phyloP scores from a whole-genome alignment of 2,329 filamentous ascomycete genomes.

The Botryotinia globosa region DNA sequence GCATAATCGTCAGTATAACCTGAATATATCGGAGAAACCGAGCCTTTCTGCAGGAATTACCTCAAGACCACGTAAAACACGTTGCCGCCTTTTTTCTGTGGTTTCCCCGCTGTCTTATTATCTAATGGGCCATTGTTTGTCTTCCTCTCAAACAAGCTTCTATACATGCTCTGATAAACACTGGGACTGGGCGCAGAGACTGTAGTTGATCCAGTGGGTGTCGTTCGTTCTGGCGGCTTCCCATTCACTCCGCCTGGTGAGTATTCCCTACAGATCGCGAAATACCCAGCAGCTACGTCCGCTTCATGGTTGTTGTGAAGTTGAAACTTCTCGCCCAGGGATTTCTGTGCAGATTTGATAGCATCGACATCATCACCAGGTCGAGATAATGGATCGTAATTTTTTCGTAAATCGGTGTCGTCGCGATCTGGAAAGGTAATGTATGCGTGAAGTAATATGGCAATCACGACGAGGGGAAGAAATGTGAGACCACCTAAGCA shows the following conservation, averaged over 20 bases:
- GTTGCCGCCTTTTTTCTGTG: constrained; percentile 66
- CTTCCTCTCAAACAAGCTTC: constrained; percentile 89
- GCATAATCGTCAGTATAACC: constrained; percentile 1
- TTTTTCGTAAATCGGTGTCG: constrained; percentile 40
- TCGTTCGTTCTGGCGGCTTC: constrained; percentile 83
- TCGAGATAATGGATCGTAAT: constrained; percentile 48
- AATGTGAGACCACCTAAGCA: constrained; percentile 86
- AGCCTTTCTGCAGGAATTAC: constrained; percentile 44
- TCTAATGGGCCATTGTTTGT: constrained; percentile 42
- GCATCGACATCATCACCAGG: constrained; percentile 63
- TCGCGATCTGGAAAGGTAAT: constrained; percentile 59
- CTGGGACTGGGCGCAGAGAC: constrained; percentile 81
- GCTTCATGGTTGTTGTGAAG: constrained; percentile 56
- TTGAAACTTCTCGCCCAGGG: constrained; percentile 59
- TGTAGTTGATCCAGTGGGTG: constrained; percentile 71
- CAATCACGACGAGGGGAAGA: constrained; percentile 65
- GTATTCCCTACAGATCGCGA: constrained; percentile 92
- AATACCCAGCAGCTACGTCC: constrained; percentile 86
- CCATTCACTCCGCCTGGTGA: constrained; percentile 88
- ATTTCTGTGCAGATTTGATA: constrained; percentile 60
- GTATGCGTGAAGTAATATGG: constrained; percentile 65
- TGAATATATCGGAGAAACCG: no score
- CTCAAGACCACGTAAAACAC: constrained; percentile 90
- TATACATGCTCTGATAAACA: constrained; percentile 97
- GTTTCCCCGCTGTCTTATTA: constrained; percentile 36